These are phyloP conservation scores for Dioscorea dumetorum DNA, from an alignment of 106 monocot genomes.

Conservation along the genomic window DNA sequence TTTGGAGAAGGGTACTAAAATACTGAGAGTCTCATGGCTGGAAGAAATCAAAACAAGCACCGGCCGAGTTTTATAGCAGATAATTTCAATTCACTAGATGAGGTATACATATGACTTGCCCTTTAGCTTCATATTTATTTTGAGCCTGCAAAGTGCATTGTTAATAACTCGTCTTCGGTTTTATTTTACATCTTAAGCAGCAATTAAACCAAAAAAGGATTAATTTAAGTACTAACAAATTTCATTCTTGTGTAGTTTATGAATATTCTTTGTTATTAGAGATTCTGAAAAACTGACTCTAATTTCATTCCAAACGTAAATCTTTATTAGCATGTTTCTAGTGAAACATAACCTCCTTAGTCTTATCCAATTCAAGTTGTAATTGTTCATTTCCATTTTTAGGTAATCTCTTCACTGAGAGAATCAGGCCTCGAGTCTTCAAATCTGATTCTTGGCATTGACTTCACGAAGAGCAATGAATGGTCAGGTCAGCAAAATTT, in stretches of 20 bases:
- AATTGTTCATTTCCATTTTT: not conserved
- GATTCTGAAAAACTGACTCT: too few relatives aligned
- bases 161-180: not conserved
- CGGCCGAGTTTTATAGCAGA: conserved; percentile 41
- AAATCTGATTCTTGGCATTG: conserved; percentile 70
- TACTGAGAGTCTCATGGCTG: conserved; percentile 14
- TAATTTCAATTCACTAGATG: conserved; percentile 50
- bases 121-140: not conserved
- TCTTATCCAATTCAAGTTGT: too few relatives aligned
- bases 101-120: conserved; percentile 21
- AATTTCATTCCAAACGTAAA: too few relatives aligned
- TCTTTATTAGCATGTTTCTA: not conserved
- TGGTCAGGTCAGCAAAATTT: conserved; percentile 42
- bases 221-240: too few relatives aligned
- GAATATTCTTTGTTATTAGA: not conserved
- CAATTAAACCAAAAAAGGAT: too few relatives aligned
- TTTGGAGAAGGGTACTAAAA: not conserved
- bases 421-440: conserved; percentile 75
- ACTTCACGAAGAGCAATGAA: conserved; percentile 84
- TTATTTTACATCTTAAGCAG: too few relatives aligned
- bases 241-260: not conserved
- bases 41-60: conserved; percentile 2
- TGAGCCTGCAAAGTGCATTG: not conserved
- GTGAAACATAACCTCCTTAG: not conserved
- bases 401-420: conserved; percentile 59